Evolutionary conservation across 352 stramenopile species (phyloP).

Genomic region (Phytophthora quininea): DNA sequence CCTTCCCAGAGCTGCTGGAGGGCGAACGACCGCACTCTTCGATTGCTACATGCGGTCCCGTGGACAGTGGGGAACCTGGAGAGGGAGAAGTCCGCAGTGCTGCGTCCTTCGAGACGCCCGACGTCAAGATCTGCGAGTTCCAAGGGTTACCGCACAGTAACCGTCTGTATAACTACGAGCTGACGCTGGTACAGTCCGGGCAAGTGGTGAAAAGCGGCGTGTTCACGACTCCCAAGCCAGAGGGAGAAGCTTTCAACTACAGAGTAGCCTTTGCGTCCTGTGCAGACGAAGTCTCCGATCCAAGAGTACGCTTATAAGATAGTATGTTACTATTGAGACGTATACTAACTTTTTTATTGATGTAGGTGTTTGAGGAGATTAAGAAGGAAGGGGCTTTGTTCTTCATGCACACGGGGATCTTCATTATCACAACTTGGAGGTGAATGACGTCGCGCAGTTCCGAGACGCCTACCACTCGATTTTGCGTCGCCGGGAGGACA

Average conservation of each 20-base stretch:
- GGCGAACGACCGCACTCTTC: slow-evolving; percentile 57
- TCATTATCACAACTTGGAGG: slow-evolving; percentile 85
- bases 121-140: slow-evolving; percentile 57
- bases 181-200: slow-evolving; percentile 44
- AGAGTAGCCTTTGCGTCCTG: slow-evolving; percentile 83
- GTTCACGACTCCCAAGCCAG: slow-evolving; percentile 54
- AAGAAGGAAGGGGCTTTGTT: slow-evolving; percentile 70
- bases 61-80: slow-evolving; percentile 34
- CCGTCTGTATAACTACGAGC: slow-evolving; percentile 65
- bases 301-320: slow-evolving; percentile 40
- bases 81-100: slow-evolving; percentile 34
- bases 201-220: slow-evolving; percentile 42
- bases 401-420: slow-evolving; percentile 91
- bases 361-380: slow-evolving; percentile 72
- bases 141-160: slow-evolving; percentile 51
- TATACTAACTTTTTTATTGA: no score
- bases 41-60: slow-evolving; percentile 40
- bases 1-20: slow-evolving; percentile 47
- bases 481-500: slow-evolving; percentile 63
- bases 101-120: slow-evolving; percentile 30
- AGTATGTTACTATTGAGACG: slow-evolving; percentile 16
- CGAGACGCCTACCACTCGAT: slow-evolving; percentile 71
- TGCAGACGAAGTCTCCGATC: slow-evolving; percentile 81
- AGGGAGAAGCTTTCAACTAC: slow-evolving; percentile 65
- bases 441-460: slow-evolving; percentile 69